A percentile compares a stretch with the other conserved stretches of the same genome.
Conservation (phyloP, 2,329 filamentous ascomycete species). For the Remersonia thermophila region DNA sequence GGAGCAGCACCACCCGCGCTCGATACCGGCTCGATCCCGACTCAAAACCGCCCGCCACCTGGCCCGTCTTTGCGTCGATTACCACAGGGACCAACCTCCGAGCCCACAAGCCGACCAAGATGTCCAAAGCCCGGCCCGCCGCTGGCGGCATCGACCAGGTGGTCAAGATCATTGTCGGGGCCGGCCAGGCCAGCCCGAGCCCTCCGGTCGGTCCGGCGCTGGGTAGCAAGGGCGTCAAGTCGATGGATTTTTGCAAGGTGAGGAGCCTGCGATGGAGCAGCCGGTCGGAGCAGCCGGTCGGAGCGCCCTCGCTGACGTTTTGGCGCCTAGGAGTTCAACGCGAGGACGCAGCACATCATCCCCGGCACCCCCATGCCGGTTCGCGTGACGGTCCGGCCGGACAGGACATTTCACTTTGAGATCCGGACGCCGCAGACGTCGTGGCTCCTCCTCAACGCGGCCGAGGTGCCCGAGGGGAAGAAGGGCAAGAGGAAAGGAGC, state of each 20-base stretch:
- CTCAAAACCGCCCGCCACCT: background rate
- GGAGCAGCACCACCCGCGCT: background rate
- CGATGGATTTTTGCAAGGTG: conserved; percentile 99
- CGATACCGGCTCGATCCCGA: too few relatives aligned
- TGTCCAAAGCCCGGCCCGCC: conserved; percentile 39
- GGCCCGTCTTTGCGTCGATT: background rate
- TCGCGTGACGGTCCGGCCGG: conserved; percentile 80
- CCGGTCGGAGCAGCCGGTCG: too few relatives aligned
- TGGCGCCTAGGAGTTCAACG: conserved; percentile 76
- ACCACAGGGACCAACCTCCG: conserved; percentile 4
- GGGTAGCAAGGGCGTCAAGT: conserved; percentile 95
- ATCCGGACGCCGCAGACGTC: conserved; percentile 90
- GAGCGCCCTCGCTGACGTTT: too few relatives aligned
- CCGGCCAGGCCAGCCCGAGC: conserved; percentile 86
- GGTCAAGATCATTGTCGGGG: conserved; percentile 95
- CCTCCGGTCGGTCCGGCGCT: conserved; percentile 93
- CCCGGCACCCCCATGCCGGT: conserved; percentile 79
- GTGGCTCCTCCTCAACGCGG: conserved; percentile 74
- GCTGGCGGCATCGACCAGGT: conserved; percentile 50
- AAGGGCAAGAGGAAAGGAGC: conserved; percentile 73
- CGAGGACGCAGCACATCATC: conserved; percentile 73
- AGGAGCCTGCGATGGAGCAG: conserved; percentile 10
- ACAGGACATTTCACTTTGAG: conserved; percentile 88
- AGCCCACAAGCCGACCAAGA: conserved; percentile 16
- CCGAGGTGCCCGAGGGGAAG: conserved; percentile 56